phyloP scores from a whole-genome alignment of 257 asterid species.

The Plantago major region DNA sequence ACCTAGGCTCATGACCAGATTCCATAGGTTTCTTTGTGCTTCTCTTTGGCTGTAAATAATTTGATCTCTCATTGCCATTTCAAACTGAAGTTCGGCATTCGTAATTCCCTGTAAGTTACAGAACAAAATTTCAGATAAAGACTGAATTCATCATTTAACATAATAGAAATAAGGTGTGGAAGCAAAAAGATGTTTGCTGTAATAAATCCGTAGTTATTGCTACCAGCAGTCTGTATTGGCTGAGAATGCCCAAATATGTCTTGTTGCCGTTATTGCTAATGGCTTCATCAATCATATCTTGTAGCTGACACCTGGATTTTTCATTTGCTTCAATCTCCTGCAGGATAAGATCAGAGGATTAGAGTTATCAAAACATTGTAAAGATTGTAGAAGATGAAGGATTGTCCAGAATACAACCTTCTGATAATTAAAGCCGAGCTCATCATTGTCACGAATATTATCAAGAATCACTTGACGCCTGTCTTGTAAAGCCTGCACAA shows the following conservation, averaged over 20 bases:
- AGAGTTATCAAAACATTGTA: slow-evolving; percentile 8
- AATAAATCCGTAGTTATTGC: slow-evolving; percentile 10
- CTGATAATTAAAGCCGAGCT: slow-evolving; percentile 73
- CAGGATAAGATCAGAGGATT: slow-evolving; percentile 19
- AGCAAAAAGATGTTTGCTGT: too few species aligned
- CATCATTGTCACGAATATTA: slow-evolving; percentile 94
- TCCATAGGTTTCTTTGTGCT: slow-evolving; percentile 73
- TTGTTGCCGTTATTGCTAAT: slow-evolving; percentile 78
- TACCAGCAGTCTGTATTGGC: slow-evolving; percentile 94
- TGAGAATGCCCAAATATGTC: slow-evolving; percentile 80
- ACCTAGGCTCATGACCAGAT: slow-evolving; percentile 69
- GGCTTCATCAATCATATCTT: slow-evolving; percentile 82
- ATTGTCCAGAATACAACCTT: slow-evolving; percentile 45
- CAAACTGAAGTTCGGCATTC: slow-evolving; percentile 89
- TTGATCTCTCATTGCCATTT: slow-evolving; percentile 96
- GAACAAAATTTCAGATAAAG: slow-evolving; percentile 10
- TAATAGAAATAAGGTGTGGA: slow-evolving; percentile 10
- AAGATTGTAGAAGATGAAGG: slow-evolving; percentile 10
- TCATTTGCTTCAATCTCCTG: slow-evolving; percentile 94
- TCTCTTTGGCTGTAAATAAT: slow-evolving; percentile 77
- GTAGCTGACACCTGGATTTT: slow-evolving; percentile 67
- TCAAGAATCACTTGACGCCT: slow-evolving; percentile 92
- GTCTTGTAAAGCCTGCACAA: slow-evolving; percentile 65
- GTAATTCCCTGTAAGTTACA: slow-evolving; percentile 60
- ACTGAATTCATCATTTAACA: not conserved